A percentile compares a stretch with the other conserved stretches of the same genome.
phyloP scores from a whole-genome alignment of 257 asterid genomes.

The Coffea eugenioides region DNA sequence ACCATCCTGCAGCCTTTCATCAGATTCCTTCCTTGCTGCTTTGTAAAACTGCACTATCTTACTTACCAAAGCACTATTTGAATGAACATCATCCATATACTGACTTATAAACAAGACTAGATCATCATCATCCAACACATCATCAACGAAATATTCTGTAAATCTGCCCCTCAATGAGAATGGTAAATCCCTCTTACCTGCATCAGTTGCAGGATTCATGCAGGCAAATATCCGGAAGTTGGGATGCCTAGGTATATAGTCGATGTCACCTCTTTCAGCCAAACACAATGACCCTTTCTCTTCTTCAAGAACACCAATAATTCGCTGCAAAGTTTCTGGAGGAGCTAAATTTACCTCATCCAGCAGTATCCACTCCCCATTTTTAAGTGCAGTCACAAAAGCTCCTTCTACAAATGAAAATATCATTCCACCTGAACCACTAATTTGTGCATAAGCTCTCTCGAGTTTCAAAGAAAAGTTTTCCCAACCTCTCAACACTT shows the following conservation, averaged over 20 bases:
- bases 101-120: slow-evolving; percentile 63
- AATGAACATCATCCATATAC: slow-evolving; percentile 50
- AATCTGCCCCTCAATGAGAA: slow-evolving; percentile 76
- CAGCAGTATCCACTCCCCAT: slow-evolving; percentile 94
- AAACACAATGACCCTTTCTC: slow-evolving; percentile 86
- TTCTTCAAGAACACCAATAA: slow-evolving; percentile 84
- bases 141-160: slow-evolving; percentile 90
- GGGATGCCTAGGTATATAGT: slow-evolving; percentile 58
- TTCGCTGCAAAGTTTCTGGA: slow-evolving; percentile 92
- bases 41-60: slow-evolving; percentile 69
- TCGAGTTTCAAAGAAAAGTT: slow-evolving; percentile 56
- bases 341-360: slow-evolving; percentile 99
- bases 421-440: slow-evolving; percentile 73
- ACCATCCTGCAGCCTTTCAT: slow-evolving; percentile 94
- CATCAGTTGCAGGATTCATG: slow-evolving; percentile 99
- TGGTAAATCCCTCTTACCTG: slow-evolving; percentile 93
- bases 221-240: slow-evolving; percentile 90
- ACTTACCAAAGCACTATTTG: slow-evolving; percentile 29
- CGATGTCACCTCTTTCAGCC: slow-evolving; percentile 91
- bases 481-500: slow-evolving; percentile 57
- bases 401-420: slow-evolving; percentile 99
- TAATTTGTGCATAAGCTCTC: slow-evolving; percentile 62
- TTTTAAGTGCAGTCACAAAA: slow-evolving; percentile 69
- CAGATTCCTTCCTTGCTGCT: slow-evolving; percentile 69
- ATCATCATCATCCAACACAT: slow-evolving; percentile 80